phyloP scores from a whole-genome alignment of 345 rosid species.

The Sonneratia alba region DNA sequence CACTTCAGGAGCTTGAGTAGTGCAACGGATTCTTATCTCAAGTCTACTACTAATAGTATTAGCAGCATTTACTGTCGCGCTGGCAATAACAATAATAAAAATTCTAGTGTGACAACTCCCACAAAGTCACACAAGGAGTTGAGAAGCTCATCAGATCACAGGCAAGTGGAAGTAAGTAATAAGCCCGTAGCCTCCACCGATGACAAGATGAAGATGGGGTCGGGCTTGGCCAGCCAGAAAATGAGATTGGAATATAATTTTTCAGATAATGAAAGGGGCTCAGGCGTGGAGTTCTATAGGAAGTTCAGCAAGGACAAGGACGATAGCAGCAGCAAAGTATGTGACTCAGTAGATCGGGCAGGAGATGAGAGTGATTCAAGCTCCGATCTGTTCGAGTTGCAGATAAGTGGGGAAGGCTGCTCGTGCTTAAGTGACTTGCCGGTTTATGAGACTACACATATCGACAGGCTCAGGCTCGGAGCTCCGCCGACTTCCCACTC shows the following conservation, averaged over 20 bases:
- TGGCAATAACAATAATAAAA: not conserved
- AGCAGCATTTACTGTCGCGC: not conserved
- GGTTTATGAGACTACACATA: constrained; percentile 10
- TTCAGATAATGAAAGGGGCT: not conserved
- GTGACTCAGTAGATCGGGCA: not conserved
- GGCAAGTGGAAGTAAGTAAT: not conserved
- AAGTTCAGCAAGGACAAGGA: not conserved
- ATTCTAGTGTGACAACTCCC: constrained; percentile 1
- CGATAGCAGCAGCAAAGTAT: not conserved
- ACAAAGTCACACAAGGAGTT: constrained; percentile 7
- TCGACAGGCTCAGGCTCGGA: constrained; percentile 6
- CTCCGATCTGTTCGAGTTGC: constrained; percentile 15
- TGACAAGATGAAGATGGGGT: not conserved
- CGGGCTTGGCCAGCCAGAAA: not conserved
- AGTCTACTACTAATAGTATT: not conserved
- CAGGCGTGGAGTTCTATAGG: not conserved
- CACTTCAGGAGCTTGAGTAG: constrained; percentile 5
- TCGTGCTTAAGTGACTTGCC: constrained; percentile 6
- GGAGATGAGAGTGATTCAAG: constrained; percentile 11
- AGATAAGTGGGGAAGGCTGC: not conserved
- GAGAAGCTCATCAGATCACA: not conserved
- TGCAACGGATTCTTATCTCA: not conserved
- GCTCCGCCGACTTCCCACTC: not conserved
- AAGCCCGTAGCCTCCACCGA: not conserved
- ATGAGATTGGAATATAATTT: not conserved